Conservation (phyloP, 345 rosid genomes). For the Camelina hispida region DNA sequence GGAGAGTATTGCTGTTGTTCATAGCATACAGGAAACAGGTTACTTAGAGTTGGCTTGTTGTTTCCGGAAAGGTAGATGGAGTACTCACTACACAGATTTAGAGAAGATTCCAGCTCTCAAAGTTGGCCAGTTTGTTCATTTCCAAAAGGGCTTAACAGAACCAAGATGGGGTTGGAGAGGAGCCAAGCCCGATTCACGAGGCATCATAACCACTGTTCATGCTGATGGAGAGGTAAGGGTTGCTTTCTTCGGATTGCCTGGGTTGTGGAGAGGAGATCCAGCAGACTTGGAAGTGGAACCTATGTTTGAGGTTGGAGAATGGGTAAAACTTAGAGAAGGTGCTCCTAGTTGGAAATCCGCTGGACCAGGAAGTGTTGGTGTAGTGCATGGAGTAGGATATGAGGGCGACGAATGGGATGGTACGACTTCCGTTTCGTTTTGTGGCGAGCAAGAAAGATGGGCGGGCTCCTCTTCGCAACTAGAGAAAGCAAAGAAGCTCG, state of each 20-base stretch:
- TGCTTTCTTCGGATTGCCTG: constrained; percentile 81
- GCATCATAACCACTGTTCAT: constrained; percentile 81
- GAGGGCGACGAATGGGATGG: constrained; percentile 89
- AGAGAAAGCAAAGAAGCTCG: constrained; percentile 64
- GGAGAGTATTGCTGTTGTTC: constrained; percentile 91
- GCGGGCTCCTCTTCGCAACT: constrained; percentile 74
- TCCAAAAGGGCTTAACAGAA: constrained; percentile 75
- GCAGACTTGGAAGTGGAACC: constrained; percentile 80
- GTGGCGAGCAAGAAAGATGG: constrained; percentile 97
- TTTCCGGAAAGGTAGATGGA: constrained; percentile 87
- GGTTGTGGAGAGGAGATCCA: constrained; percentile 95
- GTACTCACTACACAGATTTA: constrained; percentile 78
- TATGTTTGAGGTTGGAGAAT: constrained; percentile 89
- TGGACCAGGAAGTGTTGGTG: constrained; percentile 80
- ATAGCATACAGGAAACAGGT: constrained; percentile 87
- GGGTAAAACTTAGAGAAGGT: constrained; percentile 76
- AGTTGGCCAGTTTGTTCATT: constrained; percentile 87
- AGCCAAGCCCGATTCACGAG: constrained; percentile 70
- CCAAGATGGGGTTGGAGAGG: constrained; percentile 99
- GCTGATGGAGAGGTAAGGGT: constrained; percentile 94
- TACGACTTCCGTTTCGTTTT: constrained; percentile 73
- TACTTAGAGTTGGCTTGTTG: constrained; percentile 94
- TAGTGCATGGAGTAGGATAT: constrained; percentile 86
- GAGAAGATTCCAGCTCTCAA: constrained; percentile 80
- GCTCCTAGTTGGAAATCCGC: constrained; percentile 76